Evolutionary conservation across 441 rosid species (phyloP).

Genomic region (Pelargonium cotyledonis): DNA sequence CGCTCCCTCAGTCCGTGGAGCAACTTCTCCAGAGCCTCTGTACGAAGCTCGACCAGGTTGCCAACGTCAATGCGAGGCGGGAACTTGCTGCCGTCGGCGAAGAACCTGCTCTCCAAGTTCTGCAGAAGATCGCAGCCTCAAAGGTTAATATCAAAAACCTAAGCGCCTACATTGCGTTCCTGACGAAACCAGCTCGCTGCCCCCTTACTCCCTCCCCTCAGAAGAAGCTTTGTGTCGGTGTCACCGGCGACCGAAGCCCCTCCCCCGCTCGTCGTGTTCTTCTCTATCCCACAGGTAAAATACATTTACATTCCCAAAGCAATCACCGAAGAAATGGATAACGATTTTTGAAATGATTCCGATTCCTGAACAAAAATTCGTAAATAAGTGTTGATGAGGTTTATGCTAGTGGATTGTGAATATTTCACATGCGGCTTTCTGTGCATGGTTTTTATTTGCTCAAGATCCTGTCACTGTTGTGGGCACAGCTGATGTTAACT

Average conservation of each 20-base stretch:
- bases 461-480: neutral
- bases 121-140: slow-evolving; percentile 8
- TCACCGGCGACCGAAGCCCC: slow-evolving; percentile 13
- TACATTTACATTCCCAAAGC: neutral
- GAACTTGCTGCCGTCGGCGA: slow-evolving; percentile 34
- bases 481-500: neutral
- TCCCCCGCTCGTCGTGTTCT: slow-evolving; percentile 7
- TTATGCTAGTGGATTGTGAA: neutral
- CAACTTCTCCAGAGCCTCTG: slow-evolving; percentile 31
- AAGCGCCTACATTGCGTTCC: slow-evolving; percentile 14
- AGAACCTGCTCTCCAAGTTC: slow-evolving; percentile 30
- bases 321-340: too few species aligned
- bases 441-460: neutral
- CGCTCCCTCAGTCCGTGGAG: slow-evolving; percentile 40
- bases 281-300: neutral
- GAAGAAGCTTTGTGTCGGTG: slow-evolving; percentile 8
- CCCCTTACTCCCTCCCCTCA: slow-evolving; percentile 18
- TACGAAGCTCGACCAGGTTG: slow-evolving; percentile 23
- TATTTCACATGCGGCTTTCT: neutral
- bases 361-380: neutral
- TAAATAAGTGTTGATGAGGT: slow-evolving; percentile 1
- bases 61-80: slow-evolving; percentile 17
- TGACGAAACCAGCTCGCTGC: slow-evolving; percentile 1
- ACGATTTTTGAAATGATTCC: too few species aligned
- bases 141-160: slow-evolving; percentile 16